Percentiles rank a stretch among this genome's conserved stretches.
These are phyloP conservation scores for Graphium sp. DNA, from an alignment of 2,329 filamentous ascomycete species.

Conservation along the genomic window DNA sequence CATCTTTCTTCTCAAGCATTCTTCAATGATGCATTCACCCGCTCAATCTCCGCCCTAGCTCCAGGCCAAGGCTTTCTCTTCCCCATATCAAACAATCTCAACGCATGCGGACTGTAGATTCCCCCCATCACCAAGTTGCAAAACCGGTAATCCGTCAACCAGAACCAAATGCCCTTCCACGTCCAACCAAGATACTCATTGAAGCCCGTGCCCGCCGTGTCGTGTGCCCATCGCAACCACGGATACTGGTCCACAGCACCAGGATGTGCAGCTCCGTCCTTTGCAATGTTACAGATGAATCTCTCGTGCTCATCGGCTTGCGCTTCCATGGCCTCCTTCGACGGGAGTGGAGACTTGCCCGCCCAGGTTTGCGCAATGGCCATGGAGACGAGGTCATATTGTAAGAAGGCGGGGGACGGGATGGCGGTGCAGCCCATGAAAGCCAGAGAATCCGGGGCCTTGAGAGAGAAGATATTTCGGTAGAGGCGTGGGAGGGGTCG, in stretches of 20 bases:
- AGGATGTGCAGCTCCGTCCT: not conserved
- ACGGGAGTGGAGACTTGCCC: constrained; percentile 18
- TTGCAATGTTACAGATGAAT: not conserved
- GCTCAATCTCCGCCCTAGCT: constrained; percentile 15
- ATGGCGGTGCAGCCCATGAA: constrained; percentile 20
- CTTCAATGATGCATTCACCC: not conserved
- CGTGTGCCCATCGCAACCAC: constrained; percentile 21
- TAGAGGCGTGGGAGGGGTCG: constrained; percentile 18
- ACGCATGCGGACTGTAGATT: constrained; percentile 20
- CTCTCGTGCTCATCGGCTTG: constrained; percentile 2
- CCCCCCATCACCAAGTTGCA: constrained; percentile 19
- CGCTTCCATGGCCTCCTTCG: constrained; percentile 16
- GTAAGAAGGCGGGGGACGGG: constrained; percentile 15
- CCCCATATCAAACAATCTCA: constrained; percentile 20
- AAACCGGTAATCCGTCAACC: constrained; percentile 18
- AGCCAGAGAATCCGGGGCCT: constrained; percentile 23
- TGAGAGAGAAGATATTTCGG: constrained; percentile 24
- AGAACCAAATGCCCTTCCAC: constrained; percentile 20
- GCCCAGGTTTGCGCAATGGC: constrained; percentile 24
- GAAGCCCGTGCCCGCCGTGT: constrained; percentile 22
- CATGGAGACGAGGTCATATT: constrained; percentile 25
- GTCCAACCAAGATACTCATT: constrained; percentile 22
- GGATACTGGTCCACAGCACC: constrained; percentile 13
- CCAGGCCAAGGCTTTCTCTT: constrained; percentile 21
- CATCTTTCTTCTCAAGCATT: not conserved